These are phyloP conservation scores for Haplographium delicatum DNA, from an alignment of 495 filamentous ascomycete species.

Conservation along the genomic window DNA sequence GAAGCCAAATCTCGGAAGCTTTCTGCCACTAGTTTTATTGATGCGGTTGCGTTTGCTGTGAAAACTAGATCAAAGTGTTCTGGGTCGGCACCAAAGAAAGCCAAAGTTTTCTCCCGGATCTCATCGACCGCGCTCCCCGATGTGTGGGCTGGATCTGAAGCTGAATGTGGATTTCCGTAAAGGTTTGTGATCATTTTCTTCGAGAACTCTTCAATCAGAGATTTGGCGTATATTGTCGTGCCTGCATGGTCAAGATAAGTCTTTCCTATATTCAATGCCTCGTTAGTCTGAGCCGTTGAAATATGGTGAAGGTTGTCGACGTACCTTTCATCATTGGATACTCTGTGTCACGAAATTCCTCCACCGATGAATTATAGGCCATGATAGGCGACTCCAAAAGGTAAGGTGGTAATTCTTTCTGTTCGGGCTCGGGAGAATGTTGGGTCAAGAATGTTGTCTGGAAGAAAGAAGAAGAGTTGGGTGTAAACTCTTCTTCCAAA, in stretches of 20 bases:
- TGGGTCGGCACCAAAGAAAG: slow-evolving; percentile 58
- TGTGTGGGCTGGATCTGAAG: slow-evolving; percentile 56
- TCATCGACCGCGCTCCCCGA: slow-evolving; percentile 56
- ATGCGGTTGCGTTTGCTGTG: slow-evolving; percentile 62
- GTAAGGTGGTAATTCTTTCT: no score
- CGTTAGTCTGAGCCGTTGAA: background rate
- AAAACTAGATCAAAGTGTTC: slow-evolving; percentile 65
- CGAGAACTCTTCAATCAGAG: slow-evolving; percentile 54
- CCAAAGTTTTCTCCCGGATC: slow-evolving; percentile 51
- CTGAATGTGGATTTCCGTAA: slow-evolving; percentile 74
- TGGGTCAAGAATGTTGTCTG: no score
- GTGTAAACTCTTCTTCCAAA: no score
- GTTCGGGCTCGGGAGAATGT: no score
- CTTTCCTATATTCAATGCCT: slow-evolving; percentile 26
- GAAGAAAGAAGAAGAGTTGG: no score
- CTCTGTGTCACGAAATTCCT: slow-evolving; percentile 33
- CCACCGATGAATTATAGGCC: slow-evolving; percentile 20
- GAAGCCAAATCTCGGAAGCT: slow-evolving; percentile 49
- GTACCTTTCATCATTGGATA: slow-evolving; percentile 40
- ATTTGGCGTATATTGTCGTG: slow-evolving; percentile 64
- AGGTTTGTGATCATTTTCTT: slow-evolving; percentile 51
- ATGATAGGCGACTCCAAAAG: no score
- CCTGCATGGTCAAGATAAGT: slow-evolving; percentile 73
- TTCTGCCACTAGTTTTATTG: slow-evolving; percentile 65
- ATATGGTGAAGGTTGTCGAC: background rate